phyloP scores from a whole-genome alignment of 768 basidiomycete species.

The Serpula lacrymans region DNA sequence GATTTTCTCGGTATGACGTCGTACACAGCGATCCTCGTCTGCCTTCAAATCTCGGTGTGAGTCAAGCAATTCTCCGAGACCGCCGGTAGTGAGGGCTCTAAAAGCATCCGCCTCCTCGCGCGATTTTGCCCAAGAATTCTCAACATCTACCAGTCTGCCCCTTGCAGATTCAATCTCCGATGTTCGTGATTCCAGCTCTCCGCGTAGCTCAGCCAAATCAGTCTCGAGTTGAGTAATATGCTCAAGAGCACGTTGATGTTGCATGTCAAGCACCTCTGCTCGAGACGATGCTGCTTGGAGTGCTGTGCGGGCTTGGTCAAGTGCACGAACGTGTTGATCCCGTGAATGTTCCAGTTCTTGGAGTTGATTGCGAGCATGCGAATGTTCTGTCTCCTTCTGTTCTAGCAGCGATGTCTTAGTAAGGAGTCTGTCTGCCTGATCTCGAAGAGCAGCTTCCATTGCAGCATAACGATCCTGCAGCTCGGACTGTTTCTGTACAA shows the following conservation, averaged over 20 bases:
- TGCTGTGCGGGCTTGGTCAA: conserved; percentile 82
- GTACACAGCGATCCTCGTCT: conserved; percentile 73
- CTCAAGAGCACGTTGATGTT: conserved; percentile 67
- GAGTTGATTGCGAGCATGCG: conserved; percentile 59
- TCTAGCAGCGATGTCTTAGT: conserved; percentile 70
- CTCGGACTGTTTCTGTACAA: conserved; percentile 61
- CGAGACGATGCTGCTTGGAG: conserved; percentile 73
- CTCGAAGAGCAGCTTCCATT: conserved; percentile 65
- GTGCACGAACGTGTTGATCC: conserved; percentile 82
- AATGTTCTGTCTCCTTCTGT: conserved; percentile 76
- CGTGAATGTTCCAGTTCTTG: conserved; percentile 67
- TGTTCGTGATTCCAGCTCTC: conserved; percentile 74
- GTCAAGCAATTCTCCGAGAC: conserved; percentile 83
- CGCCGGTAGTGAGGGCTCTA: conserved; percentile 79
- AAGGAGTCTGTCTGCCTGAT: conserved; percentile 72
- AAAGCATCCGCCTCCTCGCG: conserved; percentile 92
- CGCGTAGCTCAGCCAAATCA: conserved; percentile 74
- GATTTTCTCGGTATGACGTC: conserved; percentile 80
- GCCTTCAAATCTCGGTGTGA: conserved; percentile 81
- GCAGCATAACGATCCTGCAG: conserved; percentile 61
- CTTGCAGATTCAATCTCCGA: conserved; percentile 72
- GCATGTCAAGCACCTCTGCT: conserved; percentile 72
- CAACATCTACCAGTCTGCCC: conserved; percentile 68
- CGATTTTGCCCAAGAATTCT: conserved; percentile 89
- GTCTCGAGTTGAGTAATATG: conserved; percentile 68